phyloP scores from a whole-genome alignment of 2,329 filamentous ascomycete genomes.

The Exophiala oligosperma region DNA sequence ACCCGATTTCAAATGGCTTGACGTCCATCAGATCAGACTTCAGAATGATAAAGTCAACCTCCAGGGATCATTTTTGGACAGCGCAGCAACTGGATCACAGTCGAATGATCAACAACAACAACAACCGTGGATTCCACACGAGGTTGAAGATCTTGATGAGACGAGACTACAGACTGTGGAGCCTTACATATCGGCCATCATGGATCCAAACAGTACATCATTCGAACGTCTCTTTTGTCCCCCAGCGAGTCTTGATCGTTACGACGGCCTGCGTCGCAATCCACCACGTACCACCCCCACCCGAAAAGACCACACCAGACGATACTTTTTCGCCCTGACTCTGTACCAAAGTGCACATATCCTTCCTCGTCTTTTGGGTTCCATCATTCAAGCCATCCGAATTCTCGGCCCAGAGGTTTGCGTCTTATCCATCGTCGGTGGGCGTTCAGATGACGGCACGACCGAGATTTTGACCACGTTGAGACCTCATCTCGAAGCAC shows the following conservation, averaged over 20 bases:
- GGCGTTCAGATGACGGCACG: conserved; percentile 57
- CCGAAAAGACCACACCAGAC: background rate
- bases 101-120: background rate
- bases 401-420: conserved; percentile 56
- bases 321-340: conserved; percentile 57
- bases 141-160: conserved; percentile 2
- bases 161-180: background rate
- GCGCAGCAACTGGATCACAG: background rate
- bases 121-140: background rate
- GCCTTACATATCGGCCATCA: conserved; percentile 12
- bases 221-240: conserved; percentile 12
- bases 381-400: conserved; percentile 50
- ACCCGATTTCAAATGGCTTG: background rate
- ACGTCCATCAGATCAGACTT: background rate
- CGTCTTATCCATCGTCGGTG: conserved; percentile 58
- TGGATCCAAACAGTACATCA: conserved; percentile 6
- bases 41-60: no score
- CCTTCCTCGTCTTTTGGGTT: conserved; percentile 54
- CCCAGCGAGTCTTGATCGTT: background rate
- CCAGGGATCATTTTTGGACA: no score
- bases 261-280: background rate
- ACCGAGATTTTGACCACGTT: conserved; percentile 50
- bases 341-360: conserved; percentile 47
- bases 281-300: background rate
- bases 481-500: conserved; percentile 39